Evolutionary conservation across 176 grass and related monocot genomes (phyloP).

Genomic region (Tuctoria greenei): DNA sequence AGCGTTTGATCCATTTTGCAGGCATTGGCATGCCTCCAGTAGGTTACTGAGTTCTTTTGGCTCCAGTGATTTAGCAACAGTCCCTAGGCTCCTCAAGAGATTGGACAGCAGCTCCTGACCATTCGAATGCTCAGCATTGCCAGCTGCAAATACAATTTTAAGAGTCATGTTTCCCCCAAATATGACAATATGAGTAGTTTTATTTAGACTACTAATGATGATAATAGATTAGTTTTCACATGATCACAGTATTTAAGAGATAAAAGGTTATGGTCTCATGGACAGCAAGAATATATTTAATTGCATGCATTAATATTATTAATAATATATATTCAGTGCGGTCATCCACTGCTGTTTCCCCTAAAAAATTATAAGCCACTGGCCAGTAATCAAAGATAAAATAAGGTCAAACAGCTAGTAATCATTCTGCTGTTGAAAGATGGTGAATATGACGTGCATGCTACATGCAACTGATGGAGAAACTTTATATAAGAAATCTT

Average conservation of each 20-base stretch:
- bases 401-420: neutral
- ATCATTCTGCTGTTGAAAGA: conserved; percentile 13
- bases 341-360: neutral
- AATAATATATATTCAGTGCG: neutral
- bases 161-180: conserved; percentile 29
- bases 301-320: neutral
- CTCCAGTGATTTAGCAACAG: conserved; percentile 80
- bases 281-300: neutral
- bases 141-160: conserved; percentile 60
- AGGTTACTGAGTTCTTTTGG: conserved; percentile 76
- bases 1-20: conserved; percentile 63
- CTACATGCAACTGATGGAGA: neutral
- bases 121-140: conserved; percentile 53
- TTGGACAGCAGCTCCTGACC: conserved; percentile 67
- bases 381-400: conserved; percentile 2
- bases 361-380: neutral
- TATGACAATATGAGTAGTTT: conserved; percentile 30
- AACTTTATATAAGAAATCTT: conserved; percentile 22
- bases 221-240: conserved; percentile 18
- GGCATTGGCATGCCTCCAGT: conserved; percentile 68
- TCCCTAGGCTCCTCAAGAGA: conserved; percentile 71
- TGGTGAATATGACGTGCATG: conserved; percentile 16
- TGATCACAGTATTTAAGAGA: neutral
- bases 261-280: neutral
- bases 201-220: neutral